These are phyloP conservation scores for Lentinula aciculospora DNA, from an alignment of 768 basidiomycete species.

Conservation along the genomic window DNA sequence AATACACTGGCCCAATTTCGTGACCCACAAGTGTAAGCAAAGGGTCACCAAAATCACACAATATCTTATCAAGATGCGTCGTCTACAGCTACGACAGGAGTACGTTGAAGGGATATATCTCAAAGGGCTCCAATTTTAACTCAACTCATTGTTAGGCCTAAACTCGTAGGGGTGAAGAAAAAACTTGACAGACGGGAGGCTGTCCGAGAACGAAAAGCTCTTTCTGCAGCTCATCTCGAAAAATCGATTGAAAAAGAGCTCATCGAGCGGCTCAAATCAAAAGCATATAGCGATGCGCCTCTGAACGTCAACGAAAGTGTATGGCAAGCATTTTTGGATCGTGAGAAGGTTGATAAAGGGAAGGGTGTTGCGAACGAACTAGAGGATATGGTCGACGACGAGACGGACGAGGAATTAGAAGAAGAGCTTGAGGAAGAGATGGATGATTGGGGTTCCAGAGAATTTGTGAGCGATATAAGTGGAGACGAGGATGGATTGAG, in stretches of 20 bases:
- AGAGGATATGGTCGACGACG: constrained; percentile 50
- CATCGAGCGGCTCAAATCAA: constrained; percentile 90
- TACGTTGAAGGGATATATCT: constrained; percentile 29
- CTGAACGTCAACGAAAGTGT: constrained; percentile 97
- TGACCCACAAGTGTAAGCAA: constrained; percentile 99
- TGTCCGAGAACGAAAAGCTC: constrained; percentile 90
- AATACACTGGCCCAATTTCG: constrained; percentile 98
- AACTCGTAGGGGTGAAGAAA: constrained; percentile 93
- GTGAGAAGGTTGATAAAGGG: constrained; percentile 51
- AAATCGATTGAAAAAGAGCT: constrained; percentile 94
- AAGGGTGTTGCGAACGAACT: constrained; percentile 39
- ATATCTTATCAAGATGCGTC: constrained; percentile 97
- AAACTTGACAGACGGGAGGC: constrained; percentile 93
- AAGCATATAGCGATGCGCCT: constrained; percentile 96
- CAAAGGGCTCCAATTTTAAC: neutral
- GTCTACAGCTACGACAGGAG: constrained; percentile 82
- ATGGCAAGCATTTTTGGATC: constrained; percentile 88
- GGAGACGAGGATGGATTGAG: constrained; percentile 61
- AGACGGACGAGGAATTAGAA: constrained; percentile 45
- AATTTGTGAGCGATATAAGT: constrained; percentile 74
- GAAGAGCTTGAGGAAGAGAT: constrained; percentile 51
- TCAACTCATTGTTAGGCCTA: constrained; percentile 54
- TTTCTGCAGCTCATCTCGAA: constrained; percentile 93
- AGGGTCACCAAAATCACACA: constrained; percentile 98
- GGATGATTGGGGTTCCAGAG: constrained; percentile 53